Base-by-base conservation (phyloP, 305 asterid species). In the Caryopteris hybrid region DNA sequence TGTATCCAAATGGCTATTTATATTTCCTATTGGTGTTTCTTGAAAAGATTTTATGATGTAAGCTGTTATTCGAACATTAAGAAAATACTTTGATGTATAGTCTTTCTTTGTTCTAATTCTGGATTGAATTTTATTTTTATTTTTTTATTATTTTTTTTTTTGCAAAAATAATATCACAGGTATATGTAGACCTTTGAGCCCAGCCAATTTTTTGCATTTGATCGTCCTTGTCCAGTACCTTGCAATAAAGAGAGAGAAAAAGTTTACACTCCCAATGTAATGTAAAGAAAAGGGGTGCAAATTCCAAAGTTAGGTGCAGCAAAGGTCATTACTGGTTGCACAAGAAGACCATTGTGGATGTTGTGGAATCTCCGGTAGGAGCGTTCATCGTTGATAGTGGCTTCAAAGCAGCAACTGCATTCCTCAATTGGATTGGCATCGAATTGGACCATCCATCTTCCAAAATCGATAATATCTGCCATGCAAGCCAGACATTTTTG, bases 351-450 rank as follows among this genome's bases (percentile, higher is more conserved):
- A 79, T 95, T 64, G 90, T 98, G 53, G 98, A 95, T 74, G 88
- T 80, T 77, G 82, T 92, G 56, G 99, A 95, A 83, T 95, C 97
- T 66, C 98, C 92, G 71, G 62, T 81, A 71, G 97, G 97, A 64
- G 99, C 95, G 48, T 95, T 95, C 72, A 61, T 92, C 48, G 91
- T 92, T 65, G 98, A 95, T 55, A 76, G 92, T 64, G 99, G 98
- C 75, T 91, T 95, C 76, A 85, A 79, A 78, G 99, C 86, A 54
- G 98, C 98, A 53, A 74, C 76, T 27, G 88, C 94, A 51, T 95
- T 95, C 79, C 98, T 95, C 23, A 85, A 79, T 64, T 95, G 99
- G 98, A 50, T 95, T 62, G 98, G 95, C 66, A 86, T 92, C 71
- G 68, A 78, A 63, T 86, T 86, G 17, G 92, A 86, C 62, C 67